phyloP scores from a whole-genome alignment of 2,329 filamentous ascomycete species.

The Fusarium beomiforme region DNA sequence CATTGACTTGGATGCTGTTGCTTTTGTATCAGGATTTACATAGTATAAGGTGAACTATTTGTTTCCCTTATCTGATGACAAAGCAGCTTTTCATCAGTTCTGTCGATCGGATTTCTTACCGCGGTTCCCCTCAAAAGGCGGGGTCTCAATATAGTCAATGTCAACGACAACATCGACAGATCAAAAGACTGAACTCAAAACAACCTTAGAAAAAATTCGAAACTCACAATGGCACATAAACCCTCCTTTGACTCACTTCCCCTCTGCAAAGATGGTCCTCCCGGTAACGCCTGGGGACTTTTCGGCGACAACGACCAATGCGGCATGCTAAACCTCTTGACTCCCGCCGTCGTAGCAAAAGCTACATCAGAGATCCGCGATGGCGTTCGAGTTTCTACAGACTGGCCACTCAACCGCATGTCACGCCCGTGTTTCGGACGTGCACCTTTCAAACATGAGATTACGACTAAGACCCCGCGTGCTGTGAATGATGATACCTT shows the following conservation, averaged over 20 bases:
- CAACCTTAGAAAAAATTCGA: accelerated
- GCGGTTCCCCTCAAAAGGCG: conserved; percentile 17
- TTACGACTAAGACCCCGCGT: conserved; percentile 41
- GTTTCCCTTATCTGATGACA: not conserved
- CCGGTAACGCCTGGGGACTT: conserved; percentile 66
- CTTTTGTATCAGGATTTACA: accelerated
- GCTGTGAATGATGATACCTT: conserved; percentile 48
- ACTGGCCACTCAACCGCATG: conserved; percentile 49
- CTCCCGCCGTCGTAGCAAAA: conserved; percentile 41
- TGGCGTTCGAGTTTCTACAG: conserved; percentile 46
- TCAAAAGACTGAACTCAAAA: accelerated
- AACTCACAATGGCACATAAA: not conserved
- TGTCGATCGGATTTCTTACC: not conserved
- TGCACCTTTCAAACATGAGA: conserved; percentile 43
- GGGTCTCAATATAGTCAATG: not conserved
- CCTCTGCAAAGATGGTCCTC: conserved; percentile 59
- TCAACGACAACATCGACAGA: not conserved
- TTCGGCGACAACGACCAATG: conserved; percentile 62
- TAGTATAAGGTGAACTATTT: too few species aligned
- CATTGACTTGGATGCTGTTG: accelerated
- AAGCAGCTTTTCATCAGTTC: not conserved
- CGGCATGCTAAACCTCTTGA: conserved; percentile 65
- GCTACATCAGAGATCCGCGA: conserved; percentile 46
- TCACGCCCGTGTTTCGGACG: conserved; percentile 48
- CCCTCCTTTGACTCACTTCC: conserved; percentile 58